phyloP scores from a whole-genome alignment of 768 basidiomycete genomes.

The Chlorophyllum brunneum region DNA sequence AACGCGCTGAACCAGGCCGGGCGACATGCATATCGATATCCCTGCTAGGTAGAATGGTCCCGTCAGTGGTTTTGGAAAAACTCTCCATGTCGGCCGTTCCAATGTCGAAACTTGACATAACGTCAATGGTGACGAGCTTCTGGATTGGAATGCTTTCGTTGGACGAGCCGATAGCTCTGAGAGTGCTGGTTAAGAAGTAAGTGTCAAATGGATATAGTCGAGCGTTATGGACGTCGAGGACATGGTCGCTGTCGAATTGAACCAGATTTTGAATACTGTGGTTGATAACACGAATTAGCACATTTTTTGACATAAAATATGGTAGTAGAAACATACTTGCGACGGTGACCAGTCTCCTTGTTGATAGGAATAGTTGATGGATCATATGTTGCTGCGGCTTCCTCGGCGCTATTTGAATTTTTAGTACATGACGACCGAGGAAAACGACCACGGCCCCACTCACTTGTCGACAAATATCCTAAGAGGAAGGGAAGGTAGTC shows the following conservation, averaged over 20 bases:
- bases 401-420: constrained; percentile 24
- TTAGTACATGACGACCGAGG: background rate
- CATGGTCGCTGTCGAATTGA: constrained; percentile 55
- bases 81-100: constrained; percentile 35
- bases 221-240: constrained; percentile 51
- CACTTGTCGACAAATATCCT: constrained; percentile 49
- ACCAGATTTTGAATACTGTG: constrained; percentile 49
- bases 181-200: constrained; percentile 44
- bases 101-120: constrained; percentile 45
- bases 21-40: constrained; percentile 43
- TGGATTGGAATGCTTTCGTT: constrained; percentile 39
- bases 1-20: constrained; percentile 41
- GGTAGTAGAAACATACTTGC: constrained; percentile 29
- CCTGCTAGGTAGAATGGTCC: constrained; percentile 25
- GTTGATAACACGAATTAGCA: background rate
- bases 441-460: constrained; percentile 9
- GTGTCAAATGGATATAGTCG: constrained; percentile 56
- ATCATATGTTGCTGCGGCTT: constrained; percentile 39
- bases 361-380: constrained; percentile 42
- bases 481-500: constrained; percentile 40
- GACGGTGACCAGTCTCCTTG: constrained; percentile 34
- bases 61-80: constrained; percentile 14
- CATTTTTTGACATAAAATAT: background rate
- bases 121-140: constrained; percentile 37
- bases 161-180: constrained; percentile 34